Evolutionary conservation across 1,284 basidiomycete species (phyloP).

Genomic region (Cystobasidium sp.): DNA sequence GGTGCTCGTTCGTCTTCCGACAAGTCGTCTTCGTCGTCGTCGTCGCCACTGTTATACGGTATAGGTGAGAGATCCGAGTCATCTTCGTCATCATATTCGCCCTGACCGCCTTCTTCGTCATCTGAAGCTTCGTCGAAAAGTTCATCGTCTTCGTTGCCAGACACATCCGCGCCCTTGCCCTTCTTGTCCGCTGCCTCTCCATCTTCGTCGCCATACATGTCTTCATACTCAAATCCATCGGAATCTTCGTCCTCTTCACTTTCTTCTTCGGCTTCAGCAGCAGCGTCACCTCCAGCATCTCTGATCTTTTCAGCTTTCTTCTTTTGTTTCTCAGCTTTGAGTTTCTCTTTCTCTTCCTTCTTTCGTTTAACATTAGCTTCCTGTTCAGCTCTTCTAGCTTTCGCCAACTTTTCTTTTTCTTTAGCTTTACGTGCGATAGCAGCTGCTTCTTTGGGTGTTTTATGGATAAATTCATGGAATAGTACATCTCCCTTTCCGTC

Average conservation of each 20-base stretch:
- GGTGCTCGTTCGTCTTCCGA: constrained; percentile 6
- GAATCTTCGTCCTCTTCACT: constrained; percentile 57
- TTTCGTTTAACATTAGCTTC: constrained; percentile 83
- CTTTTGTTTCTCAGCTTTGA: constrained; percentile 72
- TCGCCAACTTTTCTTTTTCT: constrained; percentile 63
- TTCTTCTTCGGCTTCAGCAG: constrained; percentile 58
- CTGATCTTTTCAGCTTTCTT: constrained; percentile 56
- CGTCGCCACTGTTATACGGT: constrained; percentile 29
- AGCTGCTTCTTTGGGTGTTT: constrained; percentile 59
- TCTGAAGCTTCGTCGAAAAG: constrained; percentile 48
- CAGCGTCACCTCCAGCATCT: constrained; percentile 54
- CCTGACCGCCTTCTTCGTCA: constrained; percentile 38
- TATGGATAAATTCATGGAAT: constrained; percentile 89
- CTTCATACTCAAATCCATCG: constrained; percentile 66
- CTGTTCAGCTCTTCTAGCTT: constrained; percentile 79
- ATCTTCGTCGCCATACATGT: constrained; percentile 65
- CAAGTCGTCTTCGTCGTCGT: constrained; percentile 24
- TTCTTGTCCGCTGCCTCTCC: constrained; percentile 49
- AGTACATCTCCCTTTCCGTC: constrained; percentile 66
- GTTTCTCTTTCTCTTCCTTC: constrained; percentile 69
- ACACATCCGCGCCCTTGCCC: neutral
- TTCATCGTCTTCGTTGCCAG: constrained; percentile 51
- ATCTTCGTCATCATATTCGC: constrained; percentile 33
- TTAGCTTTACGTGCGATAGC: constrained; percentile 59
- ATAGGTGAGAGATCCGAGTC: constrained; percentile 43